phyloP scores from a whole-genome alignment of 306 rosid species.

The Sindora glabra region DNA sequence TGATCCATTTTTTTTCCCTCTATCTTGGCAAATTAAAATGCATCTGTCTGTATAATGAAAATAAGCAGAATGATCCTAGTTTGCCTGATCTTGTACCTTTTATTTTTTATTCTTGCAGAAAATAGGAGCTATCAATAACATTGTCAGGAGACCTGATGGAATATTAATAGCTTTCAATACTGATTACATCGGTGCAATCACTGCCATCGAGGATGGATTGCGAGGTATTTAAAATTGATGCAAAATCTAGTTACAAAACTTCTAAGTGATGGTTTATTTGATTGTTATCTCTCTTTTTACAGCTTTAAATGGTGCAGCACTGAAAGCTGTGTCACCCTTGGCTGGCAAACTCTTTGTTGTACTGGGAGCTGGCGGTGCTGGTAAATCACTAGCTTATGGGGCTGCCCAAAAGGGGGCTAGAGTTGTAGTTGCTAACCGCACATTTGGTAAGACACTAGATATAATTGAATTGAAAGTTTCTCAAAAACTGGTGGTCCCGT shows the following conservation, averaged over 20 bases:
- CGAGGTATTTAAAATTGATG: conserved; percentile 10
- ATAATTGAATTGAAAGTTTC: background rate
- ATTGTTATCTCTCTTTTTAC: background rate
- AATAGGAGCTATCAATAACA: conserved; percentile 38
- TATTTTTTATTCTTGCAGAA: conserved; percentile 9
- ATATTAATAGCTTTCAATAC: conserved; percentile 33
- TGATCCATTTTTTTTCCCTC: background rate
- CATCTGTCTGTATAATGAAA: no score
- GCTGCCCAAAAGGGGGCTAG: conserved; percentile 48
- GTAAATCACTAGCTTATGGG: conserved; percentile 42
- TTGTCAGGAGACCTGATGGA: conserved; percentile 35
- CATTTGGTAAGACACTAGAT: conserved; percentile 16
- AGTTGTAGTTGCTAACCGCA: conserved; percentile 36
- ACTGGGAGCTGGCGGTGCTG: conserved; percentile 47
- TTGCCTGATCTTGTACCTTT: background rate
- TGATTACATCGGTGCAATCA: conserved; percentile 35
- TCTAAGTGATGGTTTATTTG: background rate
- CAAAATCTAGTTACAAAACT: background rate
- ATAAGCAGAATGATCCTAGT: background rate
- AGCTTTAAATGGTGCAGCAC: conserved; percentile 7
- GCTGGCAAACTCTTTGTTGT: conserved; percentile 32
- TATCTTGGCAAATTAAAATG: no score
- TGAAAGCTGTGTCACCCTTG: conserved; percentile 17
- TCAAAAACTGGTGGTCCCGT: background rate
- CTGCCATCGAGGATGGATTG: conserved; percentile 42